Conservation (phyloP, 2,329 filamentous ascomycete species). For the Diaporthe vexans region DNA sequence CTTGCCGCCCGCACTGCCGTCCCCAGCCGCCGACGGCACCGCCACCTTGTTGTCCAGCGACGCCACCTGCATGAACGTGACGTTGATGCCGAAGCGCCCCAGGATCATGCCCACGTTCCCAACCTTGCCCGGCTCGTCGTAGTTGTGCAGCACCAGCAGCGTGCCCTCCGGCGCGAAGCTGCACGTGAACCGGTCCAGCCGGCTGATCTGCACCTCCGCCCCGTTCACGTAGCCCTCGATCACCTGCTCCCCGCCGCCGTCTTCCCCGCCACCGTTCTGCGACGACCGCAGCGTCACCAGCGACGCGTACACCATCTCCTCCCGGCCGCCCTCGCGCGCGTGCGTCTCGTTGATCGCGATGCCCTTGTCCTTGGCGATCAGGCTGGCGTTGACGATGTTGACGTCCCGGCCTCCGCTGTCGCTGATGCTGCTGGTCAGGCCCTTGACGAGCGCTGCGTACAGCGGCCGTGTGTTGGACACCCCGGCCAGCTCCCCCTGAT, state of each 20-base stretch:
- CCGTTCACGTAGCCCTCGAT: constrained; percentile 78
- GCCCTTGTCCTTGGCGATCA: constrained; percentile 82
- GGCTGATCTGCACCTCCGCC: constrained; percentile 76
- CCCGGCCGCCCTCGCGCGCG: constrained; percentile 70
- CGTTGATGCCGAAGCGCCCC: constrained; percentile 80
- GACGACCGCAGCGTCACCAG: constrained; percentile 77
- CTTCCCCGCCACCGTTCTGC: constrained; percentile 39
- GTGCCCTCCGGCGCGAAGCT: constrained; percentile 81
- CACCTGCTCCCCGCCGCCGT: constrained; percentile 54
- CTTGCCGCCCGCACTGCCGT: constrained; percentile 44
- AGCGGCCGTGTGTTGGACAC: constrained; percentile 83
- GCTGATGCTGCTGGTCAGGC: constrained; percentile 78
- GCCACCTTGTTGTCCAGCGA: constrained; percentile 59
- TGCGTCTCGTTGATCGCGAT: constrained; percentile 83
- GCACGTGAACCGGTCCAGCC: constrained; percentile 80
- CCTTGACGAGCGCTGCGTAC: constrained; percentile 84
- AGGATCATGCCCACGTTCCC: constrained; percentile 81
- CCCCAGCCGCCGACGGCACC: constrained; percentile 43
- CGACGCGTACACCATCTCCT: constrained; percentile 76
- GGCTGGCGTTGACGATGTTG: constrained; percentile 85
- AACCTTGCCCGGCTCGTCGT: constrained; percentile 86
- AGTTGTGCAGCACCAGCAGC: constrained; percentile 84
- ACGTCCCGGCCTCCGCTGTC: constrained; percentile 76
- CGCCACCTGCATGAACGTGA: constrained; percentile 83
- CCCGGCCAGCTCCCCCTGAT: constrained; percentile 80